phyloP scores from a whole-genome alignment of 257 asterid genomes.

The Mentha longifolia region DNA sequence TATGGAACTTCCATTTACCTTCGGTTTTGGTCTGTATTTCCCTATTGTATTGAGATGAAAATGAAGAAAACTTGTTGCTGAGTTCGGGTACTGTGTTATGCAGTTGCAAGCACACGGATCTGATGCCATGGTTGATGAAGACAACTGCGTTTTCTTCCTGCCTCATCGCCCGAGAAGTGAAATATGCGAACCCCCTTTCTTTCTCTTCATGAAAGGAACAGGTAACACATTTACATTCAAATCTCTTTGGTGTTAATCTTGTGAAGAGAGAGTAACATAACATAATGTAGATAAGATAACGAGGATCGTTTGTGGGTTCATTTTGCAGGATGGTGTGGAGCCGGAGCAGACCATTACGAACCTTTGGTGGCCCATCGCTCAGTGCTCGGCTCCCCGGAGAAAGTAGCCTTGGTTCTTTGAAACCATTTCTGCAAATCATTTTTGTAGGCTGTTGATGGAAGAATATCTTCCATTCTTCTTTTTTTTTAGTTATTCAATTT shows the following conservation, averaged over 20 bases:
- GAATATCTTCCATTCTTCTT: conserved; percentile 34
- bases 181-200: conserved; percentile 80
- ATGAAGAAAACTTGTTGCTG: conserved; percentile 19
- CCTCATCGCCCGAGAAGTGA: conserved; percentile 92
- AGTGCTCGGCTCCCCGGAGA: conserved; percentile 68
- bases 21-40: not conserved
- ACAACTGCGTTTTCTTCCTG: conserved; percentile 88
- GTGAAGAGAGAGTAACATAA: not conserved
- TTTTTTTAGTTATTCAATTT: conserved; percentile 37
- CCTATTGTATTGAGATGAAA: not conserved
- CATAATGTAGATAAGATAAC: not conserved
- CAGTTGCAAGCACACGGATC: conserved; percentile 99
- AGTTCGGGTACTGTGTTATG: not conserved
- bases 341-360: conserved; percentile 96
- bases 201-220: conserved; percentile 98
- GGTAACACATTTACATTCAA: conserved; percentile 41
- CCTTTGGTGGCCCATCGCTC: conserved; percentile 82
- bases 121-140: conserved; percentile 98
- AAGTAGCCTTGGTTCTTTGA: conserved; percentile 84
- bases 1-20: not conserved
- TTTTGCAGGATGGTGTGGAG: conserved; percentile 88
- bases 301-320: not conserved
- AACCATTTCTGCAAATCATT: conserved; percentile 26
- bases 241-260: not conserved
- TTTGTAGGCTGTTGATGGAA: conserved; percentile 34